Conservation (phyloP, 2,329 filamentous ascomycete species). For the Pezicula radicicola region DNA sequence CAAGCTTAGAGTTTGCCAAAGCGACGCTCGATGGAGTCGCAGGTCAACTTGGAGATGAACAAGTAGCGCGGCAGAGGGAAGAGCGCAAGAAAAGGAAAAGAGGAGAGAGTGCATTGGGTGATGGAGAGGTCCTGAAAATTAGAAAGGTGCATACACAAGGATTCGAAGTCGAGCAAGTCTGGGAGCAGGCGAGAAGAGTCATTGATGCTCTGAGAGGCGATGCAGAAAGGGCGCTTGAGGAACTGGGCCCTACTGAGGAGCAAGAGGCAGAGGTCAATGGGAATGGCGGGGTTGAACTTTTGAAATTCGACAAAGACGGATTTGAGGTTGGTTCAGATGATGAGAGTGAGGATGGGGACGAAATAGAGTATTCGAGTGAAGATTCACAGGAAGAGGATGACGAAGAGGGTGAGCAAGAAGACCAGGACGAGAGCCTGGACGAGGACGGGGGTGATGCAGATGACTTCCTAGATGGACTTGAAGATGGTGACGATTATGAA, state of each 20-base stretch:
- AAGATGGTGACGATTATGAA: slow-evolving; percentile 33
- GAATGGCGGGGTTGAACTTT: slow-evolving; percentile 29
- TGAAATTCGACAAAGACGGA: slow-evolving; percentile 35
- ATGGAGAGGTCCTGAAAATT: slow-evolving; percentile 62
- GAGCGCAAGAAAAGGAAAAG: slow-evolving; percentile 76
- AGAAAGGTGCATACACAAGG: slow-evolving; percentile 83
- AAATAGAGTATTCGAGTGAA: slow-evolving; percentile 30
- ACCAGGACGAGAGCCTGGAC: slow-evolving; percentile 32
- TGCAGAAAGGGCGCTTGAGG: slow-evolving; percentile 44
- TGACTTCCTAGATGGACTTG: slow-evolving; percentile 21
- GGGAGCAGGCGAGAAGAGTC: slow-evolving; percentile 88
- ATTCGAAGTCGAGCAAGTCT: slow-evolving; percentile 85
- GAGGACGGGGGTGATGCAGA: slow-evolving; percentile 34
- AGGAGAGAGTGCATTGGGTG: slow-evolving; percentile 42
- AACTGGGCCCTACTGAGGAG: slow-evolving; percentile 23
- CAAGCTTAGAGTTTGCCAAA: slow-evolving; percentile 75
- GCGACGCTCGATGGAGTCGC: slow-evolving; percentile 77
- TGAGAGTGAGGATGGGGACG: slow-evolving; percentile 29
- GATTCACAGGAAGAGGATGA: slow-evolving; percentile 30
- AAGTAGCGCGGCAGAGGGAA: slow-evolving; percentile 65
- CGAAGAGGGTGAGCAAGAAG: slow-evolving; percentile 31
- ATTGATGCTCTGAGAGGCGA: slow-evolving; percentile 62
- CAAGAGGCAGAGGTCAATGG: slow-evolving; percentile 31
- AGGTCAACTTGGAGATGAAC: slow-evolving; percentile 67
- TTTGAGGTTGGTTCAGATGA: slow-evolving; percentile 32